Evolutionary conservation across 306 rosid species (phyloP).

Genomic region (Ammopiptanthus mongolicus): DNA sequence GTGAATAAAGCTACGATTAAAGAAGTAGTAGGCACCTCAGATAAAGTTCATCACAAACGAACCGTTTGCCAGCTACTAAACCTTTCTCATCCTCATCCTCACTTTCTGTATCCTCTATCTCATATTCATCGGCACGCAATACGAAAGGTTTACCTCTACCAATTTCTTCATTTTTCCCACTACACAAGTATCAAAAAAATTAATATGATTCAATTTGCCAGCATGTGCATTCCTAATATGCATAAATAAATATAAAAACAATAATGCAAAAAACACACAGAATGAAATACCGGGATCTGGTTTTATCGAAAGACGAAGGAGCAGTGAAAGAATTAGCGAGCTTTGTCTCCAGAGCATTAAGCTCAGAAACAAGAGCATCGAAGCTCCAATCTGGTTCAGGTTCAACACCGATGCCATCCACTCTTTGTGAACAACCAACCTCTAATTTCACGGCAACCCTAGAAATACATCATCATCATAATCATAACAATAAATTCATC

Average conservation of each 20-base stretch:
- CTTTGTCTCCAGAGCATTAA: conserved; percentile 55
- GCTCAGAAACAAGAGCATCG: conserved; percentile 54
- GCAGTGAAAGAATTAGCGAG: conserved; percentile 34
- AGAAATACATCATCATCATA: background rate
- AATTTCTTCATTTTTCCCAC: conserved; percentile 28
- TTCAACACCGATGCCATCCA: conserved; percentile 42
- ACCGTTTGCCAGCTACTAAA: conserved; percentile 31
- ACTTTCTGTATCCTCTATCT: conserved; percentile 35
- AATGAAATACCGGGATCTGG: conserved; percentile 36
- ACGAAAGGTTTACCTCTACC: conserved; percentile 45
- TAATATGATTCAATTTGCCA: conserved; percentile 10
- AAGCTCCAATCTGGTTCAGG: conserved; percentile 85
- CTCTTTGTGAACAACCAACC: conserved; percentile 39
- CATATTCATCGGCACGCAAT: conserved; percentile 57
- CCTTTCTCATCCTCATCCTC: conserved; percentile 39
- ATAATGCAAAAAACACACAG: background rate
- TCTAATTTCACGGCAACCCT: conserved; percentile 62
- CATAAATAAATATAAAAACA: background rate
- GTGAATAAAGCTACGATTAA: background rate
- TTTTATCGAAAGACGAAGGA: conserved; percentile 35
- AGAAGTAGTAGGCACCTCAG: conserved; percentile 43
- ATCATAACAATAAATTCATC: background rate
- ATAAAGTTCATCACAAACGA: conserved; percentile 49
- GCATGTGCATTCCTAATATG: background rate
- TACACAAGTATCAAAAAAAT: background rate